Evolutionary conservation across 1,284 basidiomycete genomes (phyloP).

Genomic region (Rhodotorula mucilaginosa): DNA sequence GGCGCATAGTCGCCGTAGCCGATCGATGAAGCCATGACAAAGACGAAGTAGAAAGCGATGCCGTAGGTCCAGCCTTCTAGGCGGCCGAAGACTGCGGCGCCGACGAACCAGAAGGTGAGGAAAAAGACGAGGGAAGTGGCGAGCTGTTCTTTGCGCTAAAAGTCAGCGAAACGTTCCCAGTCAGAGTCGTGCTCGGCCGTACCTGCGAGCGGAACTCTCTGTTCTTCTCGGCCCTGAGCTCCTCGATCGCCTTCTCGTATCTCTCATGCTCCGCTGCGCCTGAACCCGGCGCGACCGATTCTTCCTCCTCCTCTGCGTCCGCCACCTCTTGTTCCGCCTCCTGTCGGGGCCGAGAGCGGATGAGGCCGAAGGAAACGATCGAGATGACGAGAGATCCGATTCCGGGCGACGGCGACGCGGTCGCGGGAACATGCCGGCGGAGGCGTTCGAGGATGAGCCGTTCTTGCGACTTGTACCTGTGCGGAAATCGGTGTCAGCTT

Average conservation of each 20-base stretch:
- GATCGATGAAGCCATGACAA: constrained; percentile 42
- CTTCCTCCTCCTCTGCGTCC: background rate
- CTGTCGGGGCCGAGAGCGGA: constrained; percentile 3
- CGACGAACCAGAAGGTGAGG: constrained; percentile 60
- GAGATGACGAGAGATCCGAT: background rate
- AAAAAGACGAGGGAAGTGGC: constrained; percentile 56
- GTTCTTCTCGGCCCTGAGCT: constrained; percentile 51
- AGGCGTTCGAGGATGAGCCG: constrained; percentile 5
- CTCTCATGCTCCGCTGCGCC: constrained; percentile 8
- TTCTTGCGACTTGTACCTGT: constrained; percentile 18
- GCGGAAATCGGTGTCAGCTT: background rate
- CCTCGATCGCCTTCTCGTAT: constrained; percentile 46
- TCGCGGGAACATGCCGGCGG: background rate
- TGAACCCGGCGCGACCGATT: background rate
- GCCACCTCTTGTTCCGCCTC: constrained; percentile 6
- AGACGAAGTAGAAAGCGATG: constrained; percentile 59
- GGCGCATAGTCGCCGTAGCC: constrained; percentile 70
- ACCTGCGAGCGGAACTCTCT: constrained; percentile 57
- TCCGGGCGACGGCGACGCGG: background rate
- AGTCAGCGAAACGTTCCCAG: background rate
- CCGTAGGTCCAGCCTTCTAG: constrained; percentile 60
- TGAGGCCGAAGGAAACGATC: constrained; percentile 1
- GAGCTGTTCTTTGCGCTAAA: constrained; percentile 45
- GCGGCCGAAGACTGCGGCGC: constrained; percentile 58
- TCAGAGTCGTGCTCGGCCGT: constrained; percentile 8